Percentiles rank a stretch among this genome's conserved stretches.
Conservation (phyloP, 768 basidiomycete genomes). For the Russula abietina region DNA sequence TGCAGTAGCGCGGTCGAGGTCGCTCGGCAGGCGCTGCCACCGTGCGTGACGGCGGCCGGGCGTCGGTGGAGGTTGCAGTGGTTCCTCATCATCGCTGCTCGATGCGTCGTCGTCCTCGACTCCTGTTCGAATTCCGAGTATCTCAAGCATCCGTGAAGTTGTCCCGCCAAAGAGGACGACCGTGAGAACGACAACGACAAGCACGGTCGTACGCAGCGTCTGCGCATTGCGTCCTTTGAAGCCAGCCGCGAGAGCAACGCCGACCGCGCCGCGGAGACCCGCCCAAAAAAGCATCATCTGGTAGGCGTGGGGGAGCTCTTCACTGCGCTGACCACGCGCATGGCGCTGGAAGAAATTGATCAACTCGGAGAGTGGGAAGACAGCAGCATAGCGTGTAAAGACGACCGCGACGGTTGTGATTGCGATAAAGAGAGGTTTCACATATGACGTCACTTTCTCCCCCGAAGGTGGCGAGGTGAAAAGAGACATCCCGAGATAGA, state of each 20-base stretch:
- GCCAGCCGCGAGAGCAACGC: constrained; percentile 93
- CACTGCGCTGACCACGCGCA: constrained; percentile 75
- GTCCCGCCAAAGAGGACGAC: constrained; percentile 95
- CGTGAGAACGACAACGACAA: constrained; percentile 92
- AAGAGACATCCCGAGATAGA: constrained; percentile 95
- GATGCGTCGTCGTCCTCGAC: constrained; percentile 86
- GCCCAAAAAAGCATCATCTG: constrained; percentile 99
- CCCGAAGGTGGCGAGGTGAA: constrained; percentile 83
- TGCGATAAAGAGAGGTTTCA: constrained; percentile 92
- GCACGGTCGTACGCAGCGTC: constrained; percentile 86
- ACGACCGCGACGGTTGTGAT: constrained; percentile 89
- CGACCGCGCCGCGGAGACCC: constrained; percentile 91
- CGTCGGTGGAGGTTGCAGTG: not conserved
- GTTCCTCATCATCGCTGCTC: constrained; percentile 41
- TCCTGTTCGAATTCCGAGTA: constrained; percentile 91
- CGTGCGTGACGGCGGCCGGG: constrained; percentile 2
- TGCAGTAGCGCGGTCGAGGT: constrained; percentile 32
- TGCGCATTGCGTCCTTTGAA: constrained; percentile 92
- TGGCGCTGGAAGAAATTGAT: constrained; percentile 92
- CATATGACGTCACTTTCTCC: constrained; percentile 72
- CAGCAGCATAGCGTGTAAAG: constrained; percentile 91
- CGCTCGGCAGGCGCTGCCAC: constrained; percentile 25
- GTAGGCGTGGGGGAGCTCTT: constrained; percentile 94
- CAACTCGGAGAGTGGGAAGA: constrained; percentile 89
- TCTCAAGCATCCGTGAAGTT: constrained; percentile 94